Evolutionary conservation across 331 rosid species (phyloP), one percentile per base, ranked within the genome.

Genomic region (Rosa hybrid): DNA sequence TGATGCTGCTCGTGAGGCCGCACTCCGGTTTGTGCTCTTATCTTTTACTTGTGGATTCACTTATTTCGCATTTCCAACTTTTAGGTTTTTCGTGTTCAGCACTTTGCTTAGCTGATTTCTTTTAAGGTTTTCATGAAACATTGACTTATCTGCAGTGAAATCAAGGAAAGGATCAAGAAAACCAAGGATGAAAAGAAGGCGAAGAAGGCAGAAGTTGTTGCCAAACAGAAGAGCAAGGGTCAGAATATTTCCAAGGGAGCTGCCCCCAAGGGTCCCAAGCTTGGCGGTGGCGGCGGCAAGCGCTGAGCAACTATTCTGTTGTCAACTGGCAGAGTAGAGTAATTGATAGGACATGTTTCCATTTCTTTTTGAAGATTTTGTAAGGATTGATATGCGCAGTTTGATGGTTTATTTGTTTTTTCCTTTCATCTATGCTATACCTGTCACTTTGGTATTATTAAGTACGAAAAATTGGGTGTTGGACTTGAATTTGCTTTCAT

Each of bases 151-250:
- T 86, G 81, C 64, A 92, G 97, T 85, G 98, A 94, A 83, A 90
- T 94, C 34, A 94, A 92, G 80, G 98, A 94, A 77, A 87, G 98
- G 76, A 92, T 92, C 77, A 94, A 94, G 86, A 94, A 94, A 49
- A 94, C 97, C 0, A 94, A 94, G 86, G 98, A 94, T 69, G 98
- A 94, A 72, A 94, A 94, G 86, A 94, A 92, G 87, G 96, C 98
- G 0, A 92, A 90, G 88, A 94, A 90, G 81, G 96, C 96, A 6
- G 98, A 94, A 39, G 72, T 68, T 68, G 72, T 68, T 68, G 8
- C 72, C 72, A 68, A 68, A 68, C 72, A 68, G 50, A 68, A 68
- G 50, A 6, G 85, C 23, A 92, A 90, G 82, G 80, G 86, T 46
- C 72, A 68, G 27, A 90, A 64, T 71, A 67, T 87, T 76, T 3